These are phyloP conservation scores for Anaeromyces robustus DNA, from an alignment of 192 early-diverging fungal genomes.

Conservation along the genomic window DNA sequence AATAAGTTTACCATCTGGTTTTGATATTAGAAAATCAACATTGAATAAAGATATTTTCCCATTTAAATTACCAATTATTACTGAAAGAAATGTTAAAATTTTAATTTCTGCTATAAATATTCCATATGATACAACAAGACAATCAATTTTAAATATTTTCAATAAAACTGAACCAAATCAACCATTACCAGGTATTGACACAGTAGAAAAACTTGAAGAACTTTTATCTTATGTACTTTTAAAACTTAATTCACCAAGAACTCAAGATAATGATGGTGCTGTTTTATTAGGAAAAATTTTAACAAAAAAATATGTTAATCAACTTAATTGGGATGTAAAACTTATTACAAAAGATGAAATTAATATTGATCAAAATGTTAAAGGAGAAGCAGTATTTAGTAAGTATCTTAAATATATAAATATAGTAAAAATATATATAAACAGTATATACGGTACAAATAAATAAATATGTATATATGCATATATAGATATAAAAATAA, in stretches of 20 bases:
- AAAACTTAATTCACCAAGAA: conserved; percentile 18
- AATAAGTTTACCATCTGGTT: conserved; percentile 24
- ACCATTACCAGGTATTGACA: conserved; percentile 51
- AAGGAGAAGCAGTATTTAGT: background rate
- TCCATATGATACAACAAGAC: background rate
- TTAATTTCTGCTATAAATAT: background rate
- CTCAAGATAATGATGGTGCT: conserved; percentile 2
- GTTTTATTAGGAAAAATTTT: background rate
- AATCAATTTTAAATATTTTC: conserved; percentile 38
- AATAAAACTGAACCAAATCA: conserved; percentile 55
- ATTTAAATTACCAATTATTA: conserved; percentile 31
- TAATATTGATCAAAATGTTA: background rate
- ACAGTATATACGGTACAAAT: too few species aligned
- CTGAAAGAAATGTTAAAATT: conserved; percentile 16
- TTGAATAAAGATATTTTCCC: conserved; percentile 24
- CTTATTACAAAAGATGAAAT: background rate
- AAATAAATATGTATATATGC: too few species aligned
- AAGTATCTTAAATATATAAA: background rate
- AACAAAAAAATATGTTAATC: background rate
- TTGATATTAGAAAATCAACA: conserved; percentile 12
- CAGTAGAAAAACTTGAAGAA: conserved; percentile 50
- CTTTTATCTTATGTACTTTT: conserved; percentile 36
- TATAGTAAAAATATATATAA: too few species aligned
- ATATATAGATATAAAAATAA: too few species aligned
- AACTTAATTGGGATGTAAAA: background rate